Base-by-base conservation (phyloP, 75 land plant species). In the Larix kaempferi region DNA sequence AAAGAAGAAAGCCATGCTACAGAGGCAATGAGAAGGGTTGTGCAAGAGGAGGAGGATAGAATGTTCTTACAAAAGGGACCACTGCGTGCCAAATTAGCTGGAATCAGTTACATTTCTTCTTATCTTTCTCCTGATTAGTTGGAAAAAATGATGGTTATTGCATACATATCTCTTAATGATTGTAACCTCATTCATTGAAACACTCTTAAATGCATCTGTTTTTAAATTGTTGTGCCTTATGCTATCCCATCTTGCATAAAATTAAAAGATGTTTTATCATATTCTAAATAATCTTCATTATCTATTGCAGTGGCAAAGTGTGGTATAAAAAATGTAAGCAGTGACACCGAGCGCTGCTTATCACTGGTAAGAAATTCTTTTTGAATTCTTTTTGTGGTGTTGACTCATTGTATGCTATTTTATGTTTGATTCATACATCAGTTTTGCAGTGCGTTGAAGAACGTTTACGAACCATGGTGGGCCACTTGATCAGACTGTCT, bases 41-140 rank as follows among this genome's bases (percentile, higher is more conserved):
- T 91, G 73, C 97, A 91, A 78, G 94, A 93, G 79, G 96, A 95
- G 84, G 98, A 96, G 83, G 96, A 88, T 57, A 86, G 85, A 78
- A 76, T 90, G 21, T 84, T 96, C 78, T 79, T 93, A 78, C 91
- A 96, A 80, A 93, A 77, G 80, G 87, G 79, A 57, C 90, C 91
- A 23, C 82, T 96, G 76, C 97, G 89, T 77, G 82, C 87, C 15
- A 96, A 92, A 81, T 63, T 92, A 74, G 82, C 79, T 33, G 88
- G 86, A 62, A 92, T 94, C 82, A 91, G 99, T 96, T 77, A 85
- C 22, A 15, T 17, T 21, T 77, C 60, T 63, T 29, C 25, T 62
- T 29, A 29, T 29, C 33, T 29, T 29, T 10, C 25, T 26, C 33
- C 57, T 55, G 26, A 29, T 60, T 61, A 15, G 13, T 19, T 64